Evolutionary conservation across 2,329 filamentous ascomycete species (phyloP).

Genomic region (Colletotrichum plurivorum): DNA sequence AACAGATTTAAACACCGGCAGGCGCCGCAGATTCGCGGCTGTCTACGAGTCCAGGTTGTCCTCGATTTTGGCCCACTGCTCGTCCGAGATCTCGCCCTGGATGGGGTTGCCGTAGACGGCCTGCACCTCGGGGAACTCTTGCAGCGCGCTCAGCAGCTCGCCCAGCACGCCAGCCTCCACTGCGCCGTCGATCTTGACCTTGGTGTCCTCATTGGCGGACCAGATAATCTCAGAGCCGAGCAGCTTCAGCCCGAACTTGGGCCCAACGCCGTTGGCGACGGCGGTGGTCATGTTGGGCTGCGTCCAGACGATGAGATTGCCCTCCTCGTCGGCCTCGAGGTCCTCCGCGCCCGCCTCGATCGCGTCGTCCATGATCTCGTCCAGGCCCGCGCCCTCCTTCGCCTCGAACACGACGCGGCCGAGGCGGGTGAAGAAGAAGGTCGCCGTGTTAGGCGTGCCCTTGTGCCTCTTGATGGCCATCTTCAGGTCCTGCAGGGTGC

Average conservation of each 20-base stretch:
- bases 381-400: constrained; percentile 66
- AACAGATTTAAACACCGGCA: not conserved
- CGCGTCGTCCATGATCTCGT: constrained; percentile 83
- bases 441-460: constrained; percentile 75
- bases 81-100: constrained; percentile 65
- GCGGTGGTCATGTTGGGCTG: constrained; percentile 41
- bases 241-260: constrained; percentile 74
- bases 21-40: not conserved
- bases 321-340: constrained; percentile 60
- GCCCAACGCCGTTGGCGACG: constrained; percentile 38
- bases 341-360: constrained; percentile 89
- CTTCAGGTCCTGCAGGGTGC: constrained; percentile 81
- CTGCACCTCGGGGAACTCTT: constrained; percentile 81
- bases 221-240: constrained; percentile 86
- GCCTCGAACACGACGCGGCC: constrained; percentile 80
- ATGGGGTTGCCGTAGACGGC: constrained; percentile 82
- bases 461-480: constrained; percentile 78
- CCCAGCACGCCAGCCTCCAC: constrained; percentile 70
- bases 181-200: constrained; percentile 72
- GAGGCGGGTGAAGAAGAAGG: constrained; percentile 87
- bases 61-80: constrained; percentile 67
- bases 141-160: constrained; percentile 70
- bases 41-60: constrained; percentile 56
- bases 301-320: constrained; percentile 41
- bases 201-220: constrained; percentile 85